Conservation (phyloP, 768 basidiomycete genomes). For the Tulasnella sp. region DNA sequence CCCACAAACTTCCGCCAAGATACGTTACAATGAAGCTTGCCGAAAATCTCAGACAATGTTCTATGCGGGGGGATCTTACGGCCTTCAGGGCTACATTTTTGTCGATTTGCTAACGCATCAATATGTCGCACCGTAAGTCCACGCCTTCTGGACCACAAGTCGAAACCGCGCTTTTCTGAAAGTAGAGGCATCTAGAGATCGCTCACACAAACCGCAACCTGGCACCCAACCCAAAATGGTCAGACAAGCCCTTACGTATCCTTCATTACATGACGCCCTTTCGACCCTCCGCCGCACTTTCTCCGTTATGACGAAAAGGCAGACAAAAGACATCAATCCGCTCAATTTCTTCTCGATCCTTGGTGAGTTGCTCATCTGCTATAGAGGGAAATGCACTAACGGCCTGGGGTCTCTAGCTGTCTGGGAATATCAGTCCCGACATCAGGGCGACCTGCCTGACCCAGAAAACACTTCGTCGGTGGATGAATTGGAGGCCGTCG, state of each 20-base stretch:
- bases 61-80: conserved; percentile 87
- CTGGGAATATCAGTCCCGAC: conserved; percentile 66
- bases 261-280: conserved; percentile 36
- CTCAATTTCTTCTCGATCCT: conserved; percentile 56
- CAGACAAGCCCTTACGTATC: conserved; percentile 51
- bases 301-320: conserved; percentile 53
- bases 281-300: conserved; percentile 54
- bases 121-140: conserved; percentile 67
- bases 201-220: conserved; percentile 42
- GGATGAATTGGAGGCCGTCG: conserved; percentile 49
- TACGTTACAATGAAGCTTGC: conserved; percentile 67
- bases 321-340: conserved; percentile 78
- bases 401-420: conserved; percentile 38
- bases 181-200: conserved; percentile 37
- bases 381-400: not conserved
- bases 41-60: conserved; percentile 62
- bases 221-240: conserved; percentile 31
- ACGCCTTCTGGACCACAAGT: not conserved
- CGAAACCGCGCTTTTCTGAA: not conserved
- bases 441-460: conserved; percentile 46
- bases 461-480: conserved; percentile 29
- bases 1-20: conserved; percentile 33
- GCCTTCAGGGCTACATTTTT: conserved; percentile 85
- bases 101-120: conserved; percentile 83
- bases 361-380: conserved; percentile 33